Base-by-base conservation (phyloP, 225 moss, liverwort and hornwort genomes). In the Lunularia cruciata region DNA sequence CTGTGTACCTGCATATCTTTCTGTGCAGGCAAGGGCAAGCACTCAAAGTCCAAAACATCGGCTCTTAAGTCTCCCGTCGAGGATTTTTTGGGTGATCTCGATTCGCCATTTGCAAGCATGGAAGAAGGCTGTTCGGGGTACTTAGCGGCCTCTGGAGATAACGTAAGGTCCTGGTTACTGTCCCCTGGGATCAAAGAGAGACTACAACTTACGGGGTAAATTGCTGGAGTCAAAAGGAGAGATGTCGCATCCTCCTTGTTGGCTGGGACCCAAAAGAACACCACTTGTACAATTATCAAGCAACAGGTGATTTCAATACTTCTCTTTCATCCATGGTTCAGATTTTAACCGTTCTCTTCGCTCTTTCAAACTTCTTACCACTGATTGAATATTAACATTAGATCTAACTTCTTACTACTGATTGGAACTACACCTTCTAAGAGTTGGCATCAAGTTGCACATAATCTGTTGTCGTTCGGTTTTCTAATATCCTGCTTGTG, bases 11-110 rank as follows among this genome's bases (percentile, higher is more conserved):
- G 34, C n/a, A n/a, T n/a, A n/a, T n/a, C n/a, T n/a, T n/a, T n/a
- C 31, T 15, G 10, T 27, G 22, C 80, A 54, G 94, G 94, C 18
- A 89, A 94, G 79, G 94, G 94, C 15, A 85, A 79, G 26, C 94
- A 94, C 76, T 89, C 94, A 46, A 87, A 70, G 72, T 79, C 82
- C 3, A 94, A 79, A 63, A 79, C 15, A 61, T 94, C 91, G 5
- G 87, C 82, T 12, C 69, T 94, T 35, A 91, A 86, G 76, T 46
- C 54, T 15, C 84, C 84, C 25, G 70, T 94, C 14, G 91, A 91
- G 54, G 51, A 51, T 40, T 78, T 83, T 56, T 70, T 94, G 20
- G 43, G 37, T 16, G 69, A 73, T 46, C 81, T 94, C 33, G 27
- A 67, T 30, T 86, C 86, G 1, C 91, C 91, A 6, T 94, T 94